Conservation (phyloP, 208 protist species). For the Crithidia brevicula region DNA sequence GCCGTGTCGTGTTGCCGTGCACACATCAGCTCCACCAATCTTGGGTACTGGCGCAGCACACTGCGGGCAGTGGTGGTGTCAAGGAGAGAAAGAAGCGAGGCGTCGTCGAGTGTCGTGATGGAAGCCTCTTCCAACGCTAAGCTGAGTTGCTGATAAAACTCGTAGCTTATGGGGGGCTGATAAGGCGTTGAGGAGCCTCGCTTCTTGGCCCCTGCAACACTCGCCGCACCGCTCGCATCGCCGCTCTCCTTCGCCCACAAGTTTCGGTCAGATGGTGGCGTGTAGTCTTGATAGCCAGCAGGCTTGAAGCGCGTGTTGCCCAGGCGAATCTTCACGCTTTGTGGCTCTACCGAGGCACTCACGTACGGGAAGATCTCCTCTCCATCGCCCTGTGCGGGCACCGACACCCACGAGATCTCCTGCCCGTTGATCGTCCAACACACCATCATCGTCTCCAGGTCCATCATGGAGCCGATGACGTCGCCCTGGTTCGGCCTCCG, state of each 20-base stretch:
- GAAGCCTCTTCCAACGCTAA: constrained; percentile 50
- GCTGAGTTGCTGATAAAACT: constrained; percentile 82
- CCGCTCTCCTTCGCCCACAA: constrained; percentile 30
- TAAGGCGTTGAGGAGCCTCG: too few species aligned
- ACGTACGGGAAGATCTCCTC: constrained; percentile 91
- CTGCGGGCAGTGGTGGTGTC: constrained; percentile 26
- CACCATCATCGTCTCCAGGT: constrained; percentile 86
- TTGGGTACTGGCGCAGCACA: constrained; percentile 44
- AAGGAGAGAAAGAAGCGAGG: constrained; percentile 30
- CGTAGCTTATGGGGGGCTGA: constrained; percentile 46
- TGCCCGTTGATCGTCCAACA: constrained; percentile 90
- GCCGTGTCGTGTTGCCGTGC: not conserved
- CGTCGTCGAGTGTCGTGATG: constrained; percentile 37
- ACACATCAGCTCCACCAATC: constrained; percentile 11
- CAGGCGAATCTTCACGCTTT: constrained; percentile 68
- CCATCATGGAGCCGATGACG: constrained; percentile 81
- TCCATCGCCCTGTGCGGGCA: constrained; percentile 71
- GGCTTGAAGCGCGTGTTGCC: constrained; percentile 83
- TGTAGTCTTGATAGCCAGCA: constrained; percentile 76
- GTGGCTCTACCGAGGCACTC: constrained; percentile 72
- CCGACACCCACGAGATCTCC: constrained; percentile 73
- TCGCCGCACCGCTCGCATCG: not conserved
- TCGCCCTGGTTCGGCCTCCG: constrained; percentile 60
- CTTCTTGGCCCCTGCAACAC: constrained; percentile 11
- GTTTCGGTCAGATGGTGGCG: constrained; percentile 27